Base-by-base conservation (phyloP, 2,329 filamentous ascomycete genomes). In the Stagonosporopsis vannaccii region DNA sequence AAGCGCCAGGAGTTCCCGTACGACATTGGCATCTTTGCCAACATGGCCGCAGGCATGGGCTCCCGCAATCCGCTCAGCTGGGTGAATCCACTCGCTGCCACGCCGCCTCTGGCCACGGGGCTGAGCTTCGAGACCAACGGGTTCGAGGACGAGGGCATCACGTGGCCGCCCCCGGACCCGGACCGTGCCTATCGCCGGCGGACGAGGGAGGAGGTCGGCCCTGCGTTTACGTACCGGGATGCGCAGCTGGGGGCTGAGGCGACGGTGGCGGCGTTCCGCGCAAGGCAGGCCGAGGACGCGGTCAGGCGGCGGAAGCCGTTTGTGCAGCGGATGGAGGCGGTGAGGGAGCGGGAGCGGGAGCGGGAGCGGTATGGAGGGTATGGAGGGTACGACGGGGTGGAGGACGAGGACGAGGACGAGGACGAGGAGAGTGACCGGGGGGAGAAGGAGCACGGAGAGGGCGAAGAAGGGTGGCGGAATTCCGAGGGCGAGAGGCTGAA, bases 1-100 rank as follows among this genome's bases (percentile, higher is more conserved):
- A 80, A 84, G 54, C 84, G 81, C 49, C 84, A 93, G 66, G 90
- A 94, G 73, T 95, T 92, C 65, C 91, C 91, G 0, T 95, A 92
- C 75, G 91, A 96, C 68, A 77, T 94, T 40, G 90, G 90, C 45
- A 80, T 95, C 65, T 92, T 86, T 78, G 73, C 78, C 32, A 96
- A 96, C 73, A 81, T 94, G 70, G 82, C 83, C 15, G 87, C 91
- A 69, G 89, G 87, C 15, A 93, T 95, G 89, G 90, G 90, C 4
- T 87, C 85, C 0, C 62, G 71, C 7, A 92, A 91, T 69, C 73
- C 84, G 0, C 61, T 92, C 0, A 71, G 82, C 6, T 95, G 91
- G 91, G 77, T 91, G 53, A 84, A 85, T 63, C 91, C 91, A 0
- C 81, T 92, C 36, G 82, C 87, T 1, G 62, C 73, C 4, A 84